phyloP scores from a whole-genome alignment of 1,284 basidiomycete species.

The Grifola frondosa region DNA sequence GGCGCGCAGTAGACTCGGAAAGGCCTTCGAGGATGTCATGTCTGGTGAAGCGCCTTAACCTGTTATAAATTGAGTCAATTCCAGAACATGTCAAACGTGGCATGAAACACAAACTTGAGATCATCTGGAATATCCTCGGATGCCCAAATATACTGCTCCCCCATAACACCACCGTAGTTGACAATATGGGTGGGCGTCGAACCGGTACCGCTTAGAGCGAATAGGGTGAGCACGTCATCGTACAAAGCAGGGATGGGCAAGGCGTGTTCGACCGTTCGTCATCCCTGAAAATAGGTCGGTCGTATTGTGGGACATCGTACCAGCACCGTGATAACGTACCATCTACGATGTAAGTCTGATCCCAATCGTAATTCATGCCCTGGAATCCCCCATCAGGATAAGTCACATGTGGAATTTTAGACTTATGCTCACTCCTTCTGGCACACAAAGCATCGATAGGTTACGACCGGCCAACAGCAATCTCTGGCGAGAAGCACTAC shows the following conservation, averaged over 20 bases:
- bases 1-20: slow-evolving; percentile 60
- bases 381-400: slow-evolving; percentile 16
- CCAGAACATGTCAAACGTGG: background rate
- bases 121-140: slow-evolving; percentile 61
- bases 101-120: slow-evolving; percentile 47
- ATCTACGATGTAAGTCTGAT: slow-evolving; percentile 71
- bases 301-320: background rate
- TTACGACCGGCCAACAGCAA: slow-evolving; percentile 60
- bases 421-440: slow-evolving; percentile 54
- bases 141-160: slow-evolving; percentile 71
- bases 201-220: slow-evolving; percentile 65
- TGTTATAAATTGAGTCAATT: slow-evolving; percentile 24
- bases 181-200: slow-evolving; percentile 73
- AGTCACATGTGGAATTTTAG: background rate
- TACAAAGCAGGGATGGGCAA: slow-evolving; percentile 64
- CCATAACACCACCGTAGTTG: slow-evolving; percentile 66
- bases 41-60: slow-evolving; percentile 58
- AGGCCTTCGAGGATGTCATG: slow-evolving; percentile 64
- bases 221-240: slow-evolving; percentile 66
- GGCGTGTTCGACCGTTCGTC: slow-evolving; percentile 75
- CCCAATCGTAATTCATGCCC: slow-evolving; percentile 78
- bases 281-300: slow-evolving; percentile 48
- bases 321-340: slow-evolving; percentile 39
- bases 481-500: slow-evolving; percentile 67
- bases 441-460: slow-evolving; percentile 67